Percentiles rank a stretch among this genome's conserved stretches.
Conservation (phyloP, 2,329 filamentous ascomycete genomes). For the Curvularia eragrostidis region DNA sequence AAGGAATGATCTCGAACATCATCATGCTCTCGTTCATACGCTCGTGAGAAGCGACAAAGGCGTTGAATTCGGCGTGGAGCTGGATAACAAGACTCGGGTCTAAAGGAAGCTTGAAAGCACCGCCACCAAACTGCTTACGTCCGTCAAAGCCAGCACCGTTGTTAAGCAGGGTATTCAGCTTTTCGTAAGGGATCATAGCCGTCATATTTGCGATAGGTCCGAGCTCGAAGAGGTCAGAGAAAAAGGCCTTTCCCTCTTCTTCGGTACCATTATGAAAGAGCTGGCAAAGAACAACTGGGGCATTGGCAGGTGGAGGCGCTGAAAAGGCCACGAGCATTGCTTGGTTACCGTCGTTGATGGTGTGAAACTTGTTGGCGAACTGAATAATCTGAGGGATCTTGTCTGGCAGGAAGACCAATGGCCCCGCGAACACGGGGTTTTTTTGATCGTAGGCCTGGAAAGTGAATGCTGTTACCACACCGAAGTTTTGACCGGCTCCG, state of each 20-base stretch:
- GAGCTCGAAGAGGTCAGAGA: conserved; percentile 37
- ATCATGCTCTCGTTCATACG: conserved; percentile 36
- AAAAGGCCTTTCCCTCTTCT: conserved; percentile 36
- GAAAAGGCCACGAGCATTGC: conserved; percentile 37
- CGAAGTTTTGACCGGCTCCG: conserved; percentile 48
- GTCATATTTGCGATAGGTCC: conserved; percentile 35
- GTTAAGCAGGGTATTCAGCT: conserved; percentile 46
- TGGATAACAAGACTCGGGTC: conserved; percentile 28
- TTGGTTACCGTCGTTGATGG: conserved; percentile 38
- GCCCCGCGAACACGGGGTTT: conserved; percentile 46
- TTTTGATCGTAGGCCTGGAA: conserved; percentile 44
- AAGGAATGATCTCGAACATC: conserved; percentile 41
- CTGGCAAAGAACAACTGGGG: conserved; percentile 38
- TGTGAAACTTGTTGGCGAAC: conserved; percentile 42
- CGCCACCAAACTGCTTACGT: conserved; percentile 49
- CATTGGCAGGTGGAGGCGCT: conserved; percentile 37
- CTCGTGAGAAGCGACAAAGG: conserved; percentile 35
- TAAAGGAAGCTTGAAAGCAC: conserved; percentile 46
- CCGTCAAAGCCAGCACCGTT: conserved; percentile 41
- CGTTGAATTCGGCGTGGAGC: conserved; percentile 36
- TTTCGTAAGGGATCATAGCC: conserved; percentile 40
- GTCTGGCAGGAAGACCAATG: conserved; percentile 45
- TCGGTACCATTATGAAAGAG: conserved; percentile 49
- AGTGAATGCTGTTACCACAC: conserved; percentile 53
- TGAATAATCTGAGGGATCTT: conserved; percentile 36